Conservation (phyloP, 2,329 filamentous ascomycete species). For the Chaetoscypha palmicola region DNA sequence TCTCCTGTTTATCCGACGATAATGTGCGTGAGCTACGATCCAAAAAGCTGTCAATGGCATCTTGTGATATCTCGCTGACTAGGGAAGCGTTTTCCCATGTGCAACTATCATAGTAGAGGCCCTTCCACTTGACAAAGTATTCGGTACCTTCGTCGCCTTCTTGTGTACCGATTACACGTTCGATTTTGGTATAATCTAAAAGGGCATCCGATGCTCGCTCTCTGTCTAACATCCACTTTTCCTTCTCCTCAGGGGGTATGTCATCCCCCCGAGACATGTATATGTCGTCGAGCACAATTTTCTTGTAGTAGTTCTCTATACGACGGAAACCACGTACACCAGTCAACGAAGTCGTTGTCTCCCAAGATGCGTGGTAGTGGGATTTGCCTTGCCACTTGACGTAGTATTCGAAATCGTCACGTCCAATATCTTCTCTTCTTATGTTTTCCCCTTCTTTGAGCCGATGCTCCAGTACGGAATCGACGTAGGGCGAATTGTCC, state of each 20-base stretch:
- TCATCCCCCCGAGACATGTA: slow-evolving; percentile 68
- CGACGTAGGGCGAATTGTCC: slow-evolving; percentile 78
- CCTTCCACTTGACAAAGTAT: slow-evolving; percentile 97
- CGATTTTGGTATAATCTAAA: slow-evolving; percentile 84
- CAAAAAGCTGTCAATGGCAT: slow-evolving; percentile 85
- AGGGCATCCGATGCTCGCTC: slow-evolving; percentile 85
- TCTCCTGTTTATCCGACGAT: slow-evolving; percentile 70
- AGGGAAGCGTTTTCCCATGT: slow-evolving; percentile 83
- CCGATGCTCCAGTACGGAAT: slow-evolving; percentile 83
- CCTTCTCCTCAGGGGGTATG: slow-evolving; percentile 74
- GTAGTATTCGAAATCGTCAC: slow-evolving; percentile 79
- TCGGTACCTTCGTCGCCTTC: slow-evolving; percentile 75
- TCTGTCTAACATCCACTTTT: slow-evolving; percentile 92
- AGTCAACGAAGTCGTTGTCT: slow-evolving; percentile 66
- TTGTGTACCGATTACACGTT: slow-evolving; percentile 80
- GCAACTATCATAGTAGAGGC: slow-evolving; percentile 84
- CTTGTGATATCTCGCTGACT: slow-evolving; percentile 72
- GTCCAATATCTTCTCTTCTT: slow-evolving; percentile 45
- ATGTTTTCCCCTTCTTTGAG: slow-evolving; percentile 61
- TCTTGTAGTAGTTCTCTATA: slow-evolving; percentile 91
- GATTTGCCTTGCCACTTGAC: slow-evolving; percentile 98
- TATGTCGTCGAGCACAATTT: slow-evolving; percentile 72
- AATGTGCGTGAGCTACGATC: slow-evolving; percentile 77
- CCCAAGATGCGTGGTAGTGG: slow-evolving; percentile 94
- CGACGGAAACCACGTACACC: slow-evolving; percentile 80